phyloP scores from a whole-genome alignment of 768 basidiomycete species.

The Boletus sensibilis region DNA sequence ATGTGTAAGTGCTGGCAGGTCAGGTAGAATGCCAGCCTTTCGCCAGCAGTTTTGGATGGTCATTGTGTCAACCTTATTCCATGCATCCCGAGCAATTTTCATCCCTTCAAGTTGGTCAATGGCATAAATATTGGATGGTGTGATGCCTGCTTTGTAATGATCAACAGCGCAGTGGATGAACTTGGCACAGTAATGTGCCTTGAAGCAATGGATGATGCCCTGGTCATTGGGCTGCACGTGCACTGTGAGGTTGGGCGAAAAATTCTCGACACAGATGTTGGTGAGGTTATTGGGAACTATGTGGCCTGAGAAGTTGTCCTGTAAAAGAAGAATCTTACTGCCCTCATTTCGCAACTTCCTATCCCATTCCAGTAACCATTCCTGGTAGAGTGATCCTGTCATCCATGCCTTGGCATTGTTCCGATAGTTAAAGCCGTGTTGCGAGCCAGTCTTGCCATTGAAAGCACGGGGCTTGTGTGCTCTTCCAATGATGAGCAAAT shows the following conservation, averaged over 20 bases:
- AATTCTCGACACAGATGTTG: constrained; percentile 17
- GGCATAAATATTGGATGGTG: no score
- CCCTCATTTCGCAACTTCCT: neutral
- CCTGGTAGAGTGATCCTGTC: neutral
- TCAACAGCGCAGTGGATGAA: neutral
- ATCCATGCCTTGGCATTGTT: constrained; percentile 1
- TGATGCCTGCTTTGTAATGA: neutral
- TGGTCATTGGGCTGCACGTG: constrained; percentile 38
- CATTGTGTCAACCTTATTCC: no score
- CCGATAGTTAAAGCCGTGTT: neutral
- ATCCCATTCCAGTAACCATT: neutral
- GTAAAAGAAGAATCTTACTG: neutral
- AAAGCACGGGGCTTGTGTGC: neutral
- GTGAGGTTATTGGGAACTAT: constrained; percentile 32
- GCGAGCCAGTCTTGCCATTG: neutral
- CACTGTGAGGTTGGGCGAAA: constrained; percentile 37
- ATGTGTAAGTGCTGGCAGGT: no score
- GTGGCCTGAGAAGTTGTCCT: constrained; percentile 6
- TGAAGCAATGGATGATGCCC: no score
- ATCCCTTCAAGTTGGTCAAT: no score
- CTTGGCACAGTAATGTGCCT: neutral
- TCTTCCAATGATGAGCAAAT: no score
- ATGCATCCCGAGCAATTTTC: no score
- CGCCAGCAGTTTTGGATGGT: no score
- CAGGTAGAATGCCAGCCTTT: no score